phyloP scores from a whole-genome alignment of 2,329 filamentous ascomycete genomes.

The Aspergillus novoparasiticus region DNA sequence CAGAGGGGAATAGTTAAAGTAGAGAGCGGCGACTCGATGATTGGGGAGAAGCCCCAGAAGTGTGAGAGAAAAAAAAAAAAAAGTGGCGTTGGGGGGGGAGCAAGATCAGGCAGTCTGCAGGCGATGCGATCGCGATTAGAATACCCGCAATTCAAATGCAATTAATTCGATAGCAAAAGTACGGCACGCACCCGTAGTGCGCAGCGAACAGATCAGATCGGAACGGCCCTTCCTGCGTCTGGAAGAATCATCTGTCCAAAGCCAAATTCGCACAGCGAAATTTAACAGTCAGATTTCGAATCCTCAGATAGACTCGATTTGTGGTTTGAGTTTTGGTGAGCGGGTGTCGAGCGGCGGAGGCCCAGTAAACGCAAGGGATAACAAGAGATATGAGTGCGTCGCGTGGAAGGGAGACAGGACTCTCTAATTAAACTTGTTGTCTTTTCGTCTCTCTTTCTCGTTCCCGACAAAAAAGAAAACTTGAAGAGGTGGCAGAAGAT shows the following conservation, averaged over 20 bases:
- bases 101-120: constrained; percentile 18
- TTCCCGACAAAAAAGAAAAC: background rate
- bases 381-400: constrained; percentile 26
- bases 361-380: constrained; percentile 33
- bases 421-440: constrained; percentile 2
- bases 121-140: constrained; percentile 22
- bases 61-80: constrained; percentile 4
- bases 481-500: background rate
- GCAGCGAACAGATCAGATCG: constrained; percentile 34
- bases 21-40: constrained; percentile 9
- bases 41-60: background rate
- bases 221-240: constrained; percentile 22
- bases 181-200: constrained; percentile 24
- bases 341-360: constrained; percentile 30
- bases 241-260: constrained; percentile 23
- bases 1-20: constrained; percentile 6
- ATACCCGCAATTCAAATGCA: constrained; percentile 17
- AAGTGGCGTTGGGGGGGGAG: constrained; percentile 18
- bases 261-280: constrained; percentile 18
- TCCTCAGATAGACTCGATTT: constrained; percentile 21
- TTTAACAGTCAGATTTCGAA: constrained; percentile 18
- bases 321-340: constrained; percentile 23
- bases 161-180: constrained; percentile 16
- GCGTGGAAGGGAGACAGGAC: constrained; percentile 31
- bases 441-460: constrained; percentile 4